Percentiles rank a stretch among this genome's conserved stretches.
Evolutionary conservation across 2,329 filamentous ascomycete genomes (phyloP).

Genomic region (Dactylellina haptotyla): DNA sequence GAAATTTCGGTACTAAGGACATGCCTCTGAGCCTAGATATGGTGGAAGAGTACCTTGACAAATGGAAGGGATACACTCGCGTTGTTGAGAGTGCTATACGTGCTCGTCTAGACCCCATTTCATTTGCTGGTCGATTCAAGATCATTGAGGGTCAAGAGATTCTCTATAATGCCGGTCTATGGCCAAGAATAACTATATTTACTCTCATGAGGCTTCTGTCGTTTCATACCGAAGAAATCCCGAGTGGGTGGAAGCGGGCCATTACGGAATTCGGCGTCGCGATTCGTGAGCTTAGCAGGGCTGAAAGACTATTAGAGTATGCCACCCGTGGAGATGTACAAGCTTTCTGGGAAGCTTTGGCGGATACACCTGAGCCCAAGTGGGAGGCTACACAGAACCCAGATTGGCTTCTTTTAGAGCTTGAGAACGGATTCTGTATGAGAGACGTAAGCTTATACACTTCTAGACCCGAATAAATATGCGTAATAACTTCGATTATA

Average conservation of each 20-base stretch:
- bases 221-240: slow-evolving; percentile 53
- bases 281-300: slow-evolving; percentile 63
- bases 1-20: slow-evolving; percentile 12
- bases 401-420: slow-evolving; percentile 74
- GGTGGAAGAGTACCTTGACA: slow-evolving; percentile 6
- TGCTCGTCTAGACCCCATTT: slow-evolving; percentile 22
- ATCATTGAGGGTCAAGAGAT: slow-evolving; percentile 6
- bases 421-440: slow-evolving; percentile 73
- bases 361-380: slow-evolving; percentile 65
- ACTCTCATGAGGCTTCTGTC: slow-evolving; percentile 15
- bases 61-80: slow-evolving; percentile 15
- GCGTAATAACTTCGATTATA: slow-evolving; percentile 8
- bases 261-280: slow-evolving; percentile 63
- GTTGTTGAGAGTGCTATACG: slow-evolving; percentile 11
- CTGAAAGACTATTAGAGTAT: slow-evolving; percentile 62
- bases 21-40: slow-evolving; percentile 3
- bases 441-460: slow-evolving; percentile 60
- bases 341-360: slow-evolving; percentile 51
- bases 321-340: slow-evolving; percentile 59
- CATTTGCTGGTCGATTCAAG: slow-evolving; percentile 1
- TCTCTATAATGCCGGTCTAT: slow-evolving; percentile 50
- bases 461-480: background rate
- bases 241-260: slow-evolving; percentile 60
- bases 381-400: slow-evolving; percentile 68
- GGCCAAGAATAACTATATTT: slow-evolving; percentile 44